phyloP scores from a whole-genome alignment of 768 basidiomycete genomes.

The Boletus subparvulus region DNA sequence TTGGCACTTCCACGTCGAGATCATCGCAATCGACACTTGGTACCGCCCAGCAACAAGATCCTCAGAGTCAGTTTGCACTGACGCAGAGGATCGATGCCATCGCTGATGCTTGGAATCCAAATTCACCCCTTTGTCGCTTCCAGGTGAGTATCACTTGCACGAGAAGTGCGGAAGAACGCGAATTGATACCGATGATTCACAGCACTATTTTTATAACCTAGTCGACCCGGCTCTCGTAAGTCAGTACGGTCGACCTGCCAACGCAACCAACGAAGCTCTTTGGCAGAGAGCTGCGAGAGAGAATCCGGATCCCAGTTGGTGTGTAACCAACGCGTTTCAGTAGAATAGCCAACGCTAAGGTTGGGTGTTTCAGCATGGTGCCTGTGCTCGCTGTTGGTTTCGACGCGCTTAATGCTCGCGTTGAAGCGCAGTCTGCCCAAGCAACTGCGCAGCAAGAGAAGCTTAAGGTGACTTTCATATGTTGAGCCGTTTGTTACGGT shows the following conservation, averaged over 20 bases:
- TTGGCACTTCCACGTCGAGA: constrained; percentile 32
- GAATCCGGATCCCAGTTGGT: constrained; percentile 83
- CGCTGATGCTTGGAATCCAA: constrained; percentile 69
- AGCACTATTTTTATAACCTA: constrained; percentile 86
- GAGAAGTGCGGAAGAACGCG: background rate
- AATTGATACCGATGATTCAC: constrained; percentile 1
- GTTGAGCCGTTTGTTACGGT: background rate
- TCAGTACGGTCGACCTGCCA: constrained; percentile 68
- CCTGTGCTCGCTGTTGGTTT: constrained; percentile 81
- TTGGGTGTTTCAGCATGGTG: constrained; percentile 52
- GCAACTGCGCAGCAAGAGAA: constrained; percentile 66
- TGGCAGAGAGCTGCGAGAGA: constrained; percentile 81
- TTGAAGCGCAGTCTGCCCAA: constrained; percentile 71
- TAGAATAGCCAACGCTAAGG: background rate
- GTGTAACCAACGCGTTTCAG: constrained; percentile 1
- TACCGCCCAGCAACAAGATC: constrained; percentile 53
- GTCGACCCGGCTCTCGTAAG: constrained; percentile 68
- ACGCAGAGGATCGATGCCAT: constrained; percentile 62
- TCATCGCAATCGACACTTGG: constrained; percentile 37
- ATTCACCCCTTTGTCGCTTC: constrained; percentile 70
- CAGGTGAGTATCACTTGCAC: constrained; percentile 48
- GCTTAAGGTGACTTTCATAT: constrained; percentile 44
- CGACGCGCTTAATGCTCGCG: constrained; percentile 75
- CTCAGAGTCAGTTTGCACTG: constrained; percentile 57
- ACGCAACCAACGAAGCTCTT: constrained; percentile 65